Evolutionary conservation across 2,329 filamentous ascomycete species (phyloP).

Genomic region (Capronia epimyces): DNA sequence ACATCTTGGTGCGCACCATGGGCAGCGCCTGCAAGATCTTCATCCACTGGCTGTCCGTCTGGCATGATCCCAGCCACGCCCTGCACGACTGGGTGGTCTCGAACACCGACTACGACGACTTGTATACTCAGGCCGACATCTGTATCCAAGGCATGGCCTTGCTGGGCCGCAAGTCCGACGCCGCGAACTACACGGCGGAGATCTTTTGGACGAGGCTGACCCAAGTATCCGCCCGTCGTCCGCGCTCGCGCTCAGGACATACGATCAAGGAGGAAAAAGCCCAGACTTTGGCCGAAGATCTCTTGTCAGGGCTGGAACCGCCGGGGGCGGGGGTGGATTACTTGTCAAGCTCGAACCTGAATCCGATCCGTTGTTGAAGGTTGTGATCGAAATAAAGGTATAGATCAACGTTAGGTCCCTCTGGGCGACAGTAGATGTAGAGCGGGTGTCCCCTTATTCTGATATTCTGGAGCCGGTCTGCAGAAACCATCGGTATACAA

Average conservation of each 20-base stretch:
- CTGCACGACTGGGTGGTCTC: slow-evolving; percentile 10
- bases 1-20: slow-evolving; percentile 35
- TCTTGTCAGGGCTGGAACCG: neutral
- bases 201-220: slow-evolving; percentile 12
- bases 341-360: neutral
- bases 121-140: slow-evolving; percentile 12
- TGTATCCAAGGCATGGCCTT: slow-evolving; percentile 22
- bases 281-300: neutral
- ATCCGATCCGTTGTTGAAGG: no score
- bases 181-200: slow-evolving; percentile 18
- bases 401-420: no score
- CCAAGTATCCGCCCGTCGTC: neutral
- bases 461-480: no score
- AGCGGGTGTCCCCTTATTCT: no score
- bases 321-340: no score
- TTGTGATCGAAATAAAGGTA: no score
- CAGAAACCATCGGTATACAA: no score
- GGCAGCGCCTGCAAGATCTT: slow-evolving; percentile 19
- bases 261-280: neutral
- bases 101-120: slow-evolving; percentile 9
- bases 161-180: slow-evolving; percentile 20
- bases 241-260: neutral
- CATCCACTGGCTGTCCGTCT: slow-evolving; percentile 14
- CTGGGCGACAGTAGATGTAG: no score
- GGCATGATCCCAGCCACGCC: slow-evolving; percentile 7